phyloP scores from a whole-genome alignment of 2,329 filamentous ascomycete species.

The Setomelanomma holmii region DNA sequence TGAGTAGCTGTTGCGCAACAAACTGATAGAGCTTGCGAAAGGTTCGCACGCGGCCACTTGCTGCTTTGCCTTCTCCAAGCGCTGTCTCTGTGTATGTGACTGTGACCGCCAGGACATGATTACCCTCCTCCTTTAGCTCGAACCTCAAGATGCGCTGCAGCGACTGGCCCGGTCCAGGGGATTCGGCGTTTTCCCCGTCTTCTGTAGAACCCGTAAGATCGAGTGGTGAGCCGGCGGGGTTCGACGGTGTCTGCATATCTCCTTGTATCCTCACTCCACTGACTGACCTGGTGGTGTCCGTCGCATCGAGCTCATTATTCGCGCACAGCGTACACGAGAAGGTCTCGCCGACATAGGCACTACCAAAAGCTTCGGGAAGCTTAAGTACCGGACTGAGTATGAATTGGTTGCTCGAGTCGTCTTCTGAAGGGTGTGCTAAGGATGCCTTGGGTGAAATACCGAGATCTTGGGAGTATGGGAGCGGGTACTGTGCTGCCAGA shows the following conservation, averaged over 20 bases:
- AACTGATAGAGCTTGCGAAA: conserved; percentile 98
- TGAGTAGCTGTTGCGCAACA: conserved; percentile 85
- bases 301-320: conserved; percentile 76
- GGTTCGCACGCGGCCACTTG: conserved; percentile 73
- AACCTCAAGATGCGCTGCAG: conserved; percentile 84
- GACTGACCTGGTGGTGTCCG: conserved; percentile 58
- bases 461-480: conserved; percentile 61
- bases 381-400: conserved; percentile 72
- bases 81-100: conserved; percentile 91
- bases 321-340: conserved; percentile 95
- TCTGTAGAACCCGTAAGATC: conserved; percentile 59
- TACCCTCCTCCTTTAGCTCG: conserved; percentile 91
- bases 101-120: conserved; percentile 90
- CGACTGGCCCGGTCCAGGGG: conserved; percentile 67
- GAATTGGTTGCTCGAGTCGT: conserved; percentile 58
- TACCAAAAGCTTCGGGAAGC: conserved; percentile 89
- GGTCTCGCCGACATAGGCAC: conserved; percentile 92
- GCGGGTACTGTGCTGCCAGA: conserved; percentile 73
- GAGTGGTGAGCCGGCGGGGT: conserved; percentile 68
- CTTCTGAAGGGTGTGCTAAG: conserved; percentile 70
- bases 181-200: conserved; percentile 33
- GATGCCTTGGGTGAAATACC: conserved; percentile 65
- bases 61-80: conserved; percentile 57
- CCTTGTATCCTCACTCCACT: conserved; percentile 83
- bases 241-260: conserved; percentile 92